Evolutionary conservation across 2,329 filamentous ascomycete species (phyloP).

Genomic region (Colletotrichum liaoningense): DNA sequence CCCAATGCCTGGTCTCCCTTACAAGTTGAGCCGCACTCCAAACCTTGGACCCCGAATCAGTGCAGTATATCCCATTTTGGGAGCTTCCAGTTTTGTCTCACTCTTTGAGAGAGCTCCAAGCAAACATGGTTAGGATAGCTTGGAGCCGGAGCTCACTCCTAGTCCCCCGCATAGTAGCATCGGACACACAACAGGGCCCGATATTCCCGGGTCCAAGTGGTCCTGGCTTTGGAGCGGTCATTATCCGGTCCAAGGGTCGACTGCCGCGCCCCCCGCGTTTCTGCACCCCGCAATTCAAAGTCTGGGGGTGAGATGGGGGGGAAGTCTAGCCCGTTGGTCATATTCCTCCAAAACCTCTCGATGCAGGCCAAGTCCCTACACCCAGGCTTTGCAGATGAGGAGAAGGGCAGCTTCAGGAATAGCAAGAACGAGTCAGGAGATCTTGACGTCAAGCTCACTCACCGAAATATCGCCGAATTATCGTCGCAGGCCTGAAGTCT

Average conservation of each 20-base stretch:
- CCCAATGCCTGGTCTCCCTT: background rate
- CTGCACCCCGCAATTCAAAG: constrained; percentile 35
- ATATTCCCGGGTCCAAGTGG: constrained; percentile 10
- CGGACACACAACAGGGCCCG: background rate
- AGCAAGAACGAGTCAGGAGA: constrained; percentile 24
- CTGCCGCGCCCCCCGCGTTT: constrained; percentile 22
- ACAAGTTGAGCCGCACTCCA: constrained; percentile 12
- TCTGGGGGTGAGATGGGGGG: constrained; percentile 29
- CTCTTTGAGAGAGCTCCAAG: background rate
- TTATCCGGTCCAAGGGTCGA: constrained; percentile 8
- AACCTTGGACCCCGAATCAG: background rate
- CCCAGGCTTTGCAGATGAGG: constrained; percentile 17
- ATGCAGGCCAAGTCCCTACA: constrained; percentile 24
- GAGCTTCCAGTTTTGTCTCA: constrained; percentile 19
- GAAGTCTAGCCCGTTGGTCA: constrained; percentile 5
- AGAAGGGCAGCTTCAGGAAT: constrained; percentile 15
- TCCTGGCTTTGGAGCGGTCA: background rate
- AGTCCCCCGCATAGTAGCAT: background rate
- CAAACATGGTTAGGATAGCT: background rate
- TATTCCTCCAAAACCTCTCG: constrained; percentile 11
- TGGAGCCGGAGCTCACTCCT: constrained; percentile 4
- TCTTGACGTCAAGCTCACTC: constrained; percentile 26
- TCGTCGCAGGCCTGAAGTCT: constrained; percentile 30
- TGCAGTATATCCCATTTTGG: constrained; percentile 5
- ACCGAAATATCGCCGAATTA: constrained; percentile 30